Evolutionary conservation across 2,329 filamentous ascomycete species (phyloP).

Genomic region (Alternaria sp.): DNA sequence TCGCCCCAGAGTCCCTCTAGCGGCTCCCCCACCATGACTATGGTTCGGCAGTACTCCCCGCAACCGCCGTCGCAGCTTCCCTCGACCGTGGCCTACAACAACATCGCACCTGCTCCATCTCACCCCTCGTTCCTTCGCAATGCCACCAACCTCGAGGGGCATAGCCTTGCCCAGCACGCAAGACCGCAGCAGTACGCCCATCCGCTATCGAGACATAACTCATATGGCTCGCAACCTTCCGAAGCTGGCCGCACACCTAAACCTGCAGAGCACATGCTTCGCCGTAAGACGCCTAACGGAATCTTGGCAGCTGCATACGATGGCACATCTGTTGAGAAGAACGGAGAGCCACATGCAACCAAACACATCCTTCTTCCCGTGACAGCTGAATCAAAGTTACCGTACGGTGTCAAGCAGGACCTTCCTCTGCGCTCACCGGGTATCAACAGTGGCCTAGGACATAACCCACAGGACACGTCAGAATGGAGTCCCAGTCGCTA

Average conservation of each 20-base stretch:
- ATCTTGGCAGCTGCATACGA: slow-evolving; percentile 92
- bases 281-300: slow-evolving; percentile 93
- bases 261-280: slow-evolving; percentile 75
- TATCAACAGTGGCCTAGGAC: slow-evolving; percentile 24
- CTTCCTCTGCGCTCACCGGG: slow-evolving; percentile 47
- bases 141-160: slow-evolving; percentile 35
- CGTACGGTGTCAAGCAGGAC: slow-evolving; percentile 47
- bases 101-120: slow-evolving; percentile 32
- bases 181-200: slow-evolving; percentile 51
- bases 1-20: slow-evolving; percentile 12
- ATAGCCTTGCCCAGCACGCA: slow-evolving; percentile 32
- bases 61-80: slow-evolving; percentile 44
- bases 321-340: slow-evolving; percentile 77
- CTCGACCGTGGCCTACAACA: slow-evolving; percentile 35
- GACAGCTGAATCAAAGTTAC: slow-evolving; percentile 53
- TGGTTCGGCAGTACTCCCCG: slow-evolving; percentile 49
- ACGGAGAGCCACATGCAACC: slow-evolving; percentile 74
- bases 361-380: slow-evolving; percentile 85
- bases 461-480: slow-evolving; percentile 31
- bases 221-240: slow-evolving; percentile 42
- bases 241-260: slow-evolving; percentile 39
- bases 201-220: slow-evolving; percentile 50
- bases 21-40: slow-evolving; percentile 46
- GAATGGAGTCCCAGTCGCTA: slow-evolving; percentile 49
- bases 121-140: slow-evolving; percentile 39